These are phyloP conservation scores for Pseudopyrenochaeta lycopersici DNA, from an alignment of 2,329 filamentous ascomycete genomes.

Conservation along the genomic window DNA sequence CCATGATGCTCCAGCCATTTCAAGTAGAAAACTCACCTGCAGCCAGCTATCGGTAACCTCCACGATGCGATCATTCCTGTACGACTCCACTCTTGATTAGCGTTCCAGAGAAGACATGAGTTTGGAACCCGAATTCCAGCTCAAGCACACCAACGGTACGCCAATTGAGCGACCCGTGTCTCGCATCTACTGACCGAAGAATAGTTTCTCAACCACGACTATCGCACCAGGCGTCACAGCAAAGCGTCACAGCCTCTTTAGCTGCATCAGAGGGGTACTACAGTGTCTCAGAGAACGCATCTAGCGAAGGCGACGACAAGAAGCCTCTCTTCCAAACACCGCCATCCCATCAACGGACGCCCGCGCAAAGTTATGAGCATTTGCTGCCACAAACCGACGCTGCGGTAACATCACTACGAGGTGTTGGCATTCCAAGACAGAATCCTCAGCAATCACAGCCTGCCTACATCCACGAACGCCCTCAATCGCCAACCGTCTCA, in stretches of 20 bases:
- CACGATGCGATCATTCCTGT: conserved; percentile 38
- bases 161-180: conserved; percentile 4
- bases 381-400: conserved; percentile 35
- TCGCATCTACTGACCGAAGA: conserved; percentile 21
- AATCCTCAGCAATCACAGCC: conserved; percentile 25
- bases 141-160: conserved; percentile 54
- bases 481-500: conserved; percentile 39
- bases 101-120: conserved; percentile 45
- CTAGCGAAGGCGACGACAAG: conserved; percentile 48
- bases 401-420: conserved; percentile 44
- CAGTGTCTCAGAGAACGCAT: conserved; percentile 53
- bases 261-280: conserved; percentile 62
- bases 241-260: conserved; percentile 59
- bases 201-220: conserved; percentile 52
- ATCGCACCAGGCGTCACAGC: conserved; percentile 53
- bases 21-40: conserved; percentile 35
- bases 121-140: conserved; percentile 47
- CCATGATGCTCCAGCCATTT: conserved; percentile 35
- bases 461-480: conserved; percentile 23
- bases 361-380: conserved; percentile 49
- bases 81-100: conserved; percentile 38
- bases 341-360: conserved; percentile 45
- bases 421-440: conserved; percentile 43
- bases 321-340: conserved; percentile 44
- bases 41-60: conserved; percentile 15